A percentile compares a stretch with the other conserved stretches of the same genome.
These are phyloP conservation scores for Yamadazyma dushanensis DNA, from an alignment of 1,139 yeast genomes.

Conservation along the genomic window DNA sequence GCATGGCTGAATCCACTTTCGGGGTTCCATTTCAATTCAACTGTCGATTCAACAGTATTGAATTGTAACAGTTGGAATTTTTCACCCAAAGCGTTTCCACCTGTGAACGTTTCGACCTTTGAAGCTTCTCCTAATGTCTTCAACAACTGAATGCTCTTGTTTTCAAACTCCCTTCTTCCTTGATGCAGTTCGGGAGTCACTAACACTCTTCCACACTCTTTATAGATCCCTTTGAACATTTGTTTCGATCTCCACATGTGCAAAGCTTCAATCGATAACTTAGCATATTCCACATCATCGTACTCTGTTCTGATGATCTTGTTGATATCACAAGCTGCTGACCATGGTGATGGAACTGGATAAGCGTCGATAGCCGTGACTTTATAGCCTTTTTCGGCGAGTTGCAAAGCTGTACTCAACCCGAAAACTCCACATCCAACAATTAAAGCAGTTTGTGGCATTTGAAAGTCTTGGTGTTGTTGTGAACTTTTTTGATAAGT, in stretches of 20 bases:
- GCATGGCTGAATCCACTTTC: conserved; percentile 35
- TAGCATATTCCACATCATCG: conserved; percentile 32
- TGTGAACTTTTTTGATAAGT: no score
- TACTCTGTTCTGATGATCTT: conserved; percentile 50
- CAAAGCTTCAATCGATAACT: conserved; percentile 42
- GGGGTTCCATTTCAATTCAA: conserved; percentile 17
- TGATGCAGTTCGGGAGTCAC: conserved; percentile 19
- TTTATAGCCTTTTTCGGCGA: conserved; percentile 16
- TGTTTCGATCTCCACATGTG: conserved; percentile 36
- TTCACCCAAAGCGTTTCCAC: conserved; percentile 26
- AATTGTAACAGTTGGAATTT: conserved; percentile 25
- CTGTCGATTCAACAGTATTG: conserved; percentile 19
- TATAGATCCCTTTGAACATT: conserved; percentile 27
- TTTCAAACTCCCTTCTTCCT: conserved; percentile 32
- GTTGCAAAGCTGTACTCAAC: conserved; percentile 20
- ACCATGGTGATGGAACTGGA: conserved; percentile 45
- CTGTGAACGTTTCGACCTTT: conserved; percentile 21
- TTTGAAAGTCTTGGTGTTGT: neutral
- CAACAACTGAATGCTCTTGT: conserved; percentile 29
- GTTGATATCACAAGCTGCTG: conserved; percentile 51
- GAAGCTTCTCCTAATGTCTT: conserved; percentile 27
- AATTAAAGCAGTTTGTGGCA: conserved; percentile 13
- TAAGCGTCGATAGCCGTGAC: conserved; percentile 34
- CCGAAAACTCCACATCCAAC: conserved; percentile 26
- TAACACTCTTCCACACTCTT: conserved; percentile 34